A percentile compares a stretch with the other conserved stretches of the same genome.
These are phyloP conservation scores for Chlorociboria aeruginascens DNA, from an alignment of 495 filamentous ascomycete species.

Conservation along the genomic window DNA sequence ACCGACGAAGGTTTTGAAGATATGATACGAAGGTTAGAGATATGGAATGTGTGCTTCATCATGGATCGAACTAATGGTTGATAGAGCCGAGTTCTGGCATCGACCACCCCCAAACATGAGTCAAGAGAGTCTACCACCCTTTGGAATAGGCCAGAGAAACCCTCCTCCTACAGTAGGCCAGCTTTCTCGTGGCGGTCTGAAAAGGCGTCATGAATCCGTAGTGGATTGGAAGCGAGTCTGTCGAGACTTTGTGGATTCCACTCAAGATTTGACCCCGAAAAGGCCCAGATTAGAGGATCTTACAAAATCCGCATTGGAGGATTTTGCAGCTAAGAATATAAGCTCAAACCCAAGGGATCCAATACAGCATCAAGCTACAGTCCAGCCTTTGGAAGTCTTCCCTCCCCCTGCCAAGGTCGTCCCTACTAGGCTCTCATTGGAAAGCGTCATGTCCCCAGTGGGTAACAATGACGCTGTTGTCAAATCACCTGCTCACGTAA, in stretches of 20 bases:
- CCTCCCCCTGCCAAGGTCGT: neutral
- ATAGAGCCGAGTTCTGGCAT: constrained; percentile 14
- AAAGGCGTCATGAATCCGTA: too few species aligned
- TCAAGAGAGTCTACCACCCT: constrained; percentile 1
- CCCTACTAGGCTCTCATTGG: constrained; percentile 1
- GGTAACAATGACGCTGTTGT: constrained; percentile 1
- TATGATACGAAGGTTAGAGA: constrained; percentile 15
- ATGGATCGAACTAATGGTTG: constrained; percentile 3
- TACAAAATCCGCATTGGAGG: constrained; percentile 1
- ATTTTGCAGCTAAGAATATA: neutral
- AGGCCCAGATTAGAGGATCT: neutral
- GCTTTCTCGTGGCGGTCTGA: too few species aligned
- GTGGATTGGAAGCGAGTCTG: constrained; percentile 6
- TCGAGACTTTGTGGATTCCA: constrained; percentile 5
- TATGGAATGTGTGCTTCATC: neutral
- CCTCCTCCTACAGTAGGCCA: too few species aligned
- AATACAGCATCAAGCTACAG: constrained; percentile 1
- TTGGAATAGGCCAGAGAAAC: neutral
- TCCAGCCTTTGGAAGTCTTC: constrained; percentile 13
- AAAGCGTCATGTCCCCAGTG: constrained; percentile 8
- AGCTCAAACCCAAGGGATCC: neutral
- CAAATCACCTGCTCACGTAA: constrained; percentile 1
- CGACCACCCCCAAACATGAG: neutral
- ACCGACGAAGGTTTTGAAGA: constrained; percentile 22
- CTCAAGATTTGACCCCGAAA: neutral